Evolutionary conservation across 2,329 filamentous ascomycete species (phyloP), one percentile per base, ranked within the genome.

Genomic region (Aspergillus sclerotialis): DNA sequence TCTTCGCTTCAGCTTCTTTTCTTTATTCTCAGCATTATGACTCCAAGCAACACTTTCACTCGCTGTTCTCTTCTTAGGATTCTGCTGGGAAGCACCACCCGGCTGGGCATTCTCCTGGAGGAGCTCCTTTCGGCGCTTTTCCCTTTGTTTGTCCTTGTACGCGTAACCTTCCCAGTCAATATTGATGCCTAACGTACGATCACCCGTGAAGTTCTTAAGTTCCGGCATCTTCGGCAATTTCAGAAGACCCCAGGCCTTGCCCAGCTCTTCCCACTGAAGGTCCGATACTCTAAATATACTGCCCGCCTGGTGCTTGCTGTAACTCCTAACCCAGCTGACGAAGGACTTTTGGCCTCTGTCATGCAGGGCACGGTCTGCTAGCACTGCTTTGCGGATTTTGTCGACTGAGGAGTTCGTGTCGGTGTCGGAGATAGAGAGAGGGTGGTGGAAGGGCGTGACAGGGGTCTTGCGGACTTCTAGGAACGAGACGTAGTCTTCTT

Each of bases 151-250:
- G 48, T 90, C 84, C 50, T 78, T 79, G 63, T 87, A 90, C 1
- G 75, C 66, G 49, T 78, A 87, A 2, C 61, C 68, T 28, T 80
- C 72, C 72, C 83, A 80, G 55, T 87, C 76, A 4, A 64, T 32
- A 1, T 39, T 43, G 8, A 87, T 65, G 2, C 73, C 72, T 2
- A 81, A 64, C 14, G 66, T 73, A 42, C 73, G 72, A 55, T 86
- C 82, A 4, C 82, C 82, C 9, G 78, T 73, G 69, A 84, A 90
- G 1, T 70, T 75, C 50, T 80, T 82, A 34, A 86, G 66, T 60
- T 98, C 92, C 0, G 92, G 90, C 92, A 98, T 98, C 55, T 84
- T 87, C 4, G 92, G 92, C 44, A 96, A 72, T 32, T 80, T 80
- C 2, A 95, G 69, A 1, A 98, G 70, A 2, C 86, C 92, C 86